A percentile compares a stretch with the other conserved stretches of the same genome.
These are phyloP conservation scores for Bathelium albidoporum DNA, from an alignment of 495 filamentous ascomycete genomes.

Conservation along the genomic window DNA sequence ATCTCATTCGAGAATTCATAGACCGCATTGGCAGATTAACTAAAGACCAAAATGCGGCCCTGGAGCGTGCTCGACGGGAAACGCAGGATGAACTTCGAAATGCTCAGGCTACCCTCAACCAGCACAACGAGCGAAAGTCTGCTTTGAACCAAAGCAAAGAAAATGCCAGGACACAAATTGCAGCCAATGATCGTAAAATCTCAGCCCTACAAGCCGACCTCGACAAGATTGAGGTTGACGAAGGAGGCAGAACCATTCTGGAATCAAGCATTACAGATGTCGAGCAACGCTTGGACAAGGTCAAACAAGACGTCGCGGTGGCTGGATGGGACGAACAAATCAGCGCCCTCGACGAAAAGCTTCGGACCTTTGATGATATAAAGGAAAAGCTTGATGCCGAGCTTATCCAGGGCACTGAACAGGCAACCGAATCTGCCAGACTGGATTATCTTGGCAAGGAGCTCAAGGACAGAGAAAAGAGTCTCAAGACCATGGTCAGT, in stretches of 20 bases:
- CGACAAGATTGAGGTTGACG: constrained; percentile 63
- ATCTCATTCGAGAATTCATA: constrained; percentile 64
- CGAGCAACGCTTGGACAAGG: constrained; percentile 47
- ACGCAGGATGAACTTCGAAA: constrained; percentile 59
- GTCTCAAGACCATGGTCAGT: constrained; percentile 62
- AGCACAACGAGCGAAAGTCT: constrained; percentile 57
- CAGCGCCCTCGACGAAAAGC: constrained; percentile 47
- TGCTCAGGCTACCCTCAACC: constrained; percentile 54
- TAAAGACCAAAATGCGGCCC: constrained; percentile 62
- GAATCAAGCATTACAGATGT: constrained; percentile 63
- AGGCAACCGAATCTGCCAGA: constrained; percentile 67
- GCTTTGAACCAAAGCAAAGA: constrained; percentile 60
- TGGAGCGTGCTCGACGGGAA: constrained; percentile 64
- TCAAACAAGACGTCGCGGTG: constrained; percentile 48
- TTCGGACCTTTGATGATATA: constrained; percentile 58
- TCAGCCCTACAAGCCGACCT: constrained; percentile 52
- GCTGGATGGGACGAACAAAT: constrained; percentile 57
- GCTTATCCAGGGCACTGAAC: constrained; percentile 65
- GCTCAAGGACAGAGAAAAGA: constrained; percentile 55
- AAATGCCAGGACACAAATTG: constrained; percentile 56
- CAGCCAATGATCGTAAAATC: constrained; percentile 56
- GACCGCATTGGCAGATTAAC: constrained; percentile 61
- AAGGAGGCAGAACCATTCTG: constrained; percentile 65
- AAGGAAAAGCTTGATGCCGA: constrained; percentile 59
- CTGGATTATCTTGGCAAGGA: constrained; percentile 71